These are phyloP conservation scores for Cyberlindnera japonica DNA, from an alignment of 805 yeast species.

Conservation along the genomic window DNA sequence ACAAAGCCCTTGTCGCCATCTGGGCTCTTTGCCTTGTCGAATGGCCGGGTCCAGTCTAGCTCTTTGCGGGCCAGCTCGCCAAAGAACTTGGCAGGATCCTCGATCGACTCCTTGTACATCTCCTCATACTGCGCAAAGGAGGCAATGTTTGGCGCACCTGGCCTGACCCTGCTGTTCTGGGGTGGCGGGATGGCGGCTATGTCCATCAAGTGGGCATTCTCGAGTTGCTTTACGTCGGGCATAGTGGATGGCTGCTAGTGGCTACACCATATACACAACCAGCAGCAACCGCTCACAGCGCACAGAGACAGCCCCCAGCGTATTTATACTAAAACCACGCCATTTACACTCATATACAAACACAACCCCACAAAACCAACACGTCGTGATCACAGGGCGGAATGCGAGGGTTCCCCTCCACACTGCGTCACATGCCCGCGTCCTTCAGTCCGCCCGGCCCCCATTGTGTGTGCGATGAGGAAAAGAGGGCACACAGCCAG, in stretches of 20 bases:
- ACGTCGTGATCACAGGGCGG: background rate
- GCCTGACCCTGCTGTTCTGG: constrained; percentile 22
- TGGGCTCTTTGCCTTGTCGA: constrained; percentile 57
- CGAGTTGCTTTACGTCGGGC: constrained; percentile 19
- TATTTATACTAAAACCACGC: background rate
- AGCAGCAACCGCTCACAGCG: background rate
- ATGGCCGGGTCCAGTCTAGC: constrained; percentile 78
- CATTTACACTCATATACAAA: too few species aligned
- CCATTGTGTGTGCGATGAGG: too few species aligned
- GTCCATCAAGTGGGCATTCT: constrained; percentile 32
- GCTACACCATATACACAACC: background rate
- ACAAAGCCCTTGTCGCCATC: constrained; percentile 42
- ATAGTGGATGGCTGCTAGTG: background rate
- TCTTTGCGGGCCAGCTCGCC: constrained; percentile 71
- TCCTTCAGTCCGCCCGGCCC: too few species aligned
- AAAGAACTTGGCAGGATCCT: constrained; percentile 79
- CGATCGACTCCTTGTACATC: constrained; percentile 74
- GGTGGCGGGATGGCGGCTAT: constrained; percentile 26
- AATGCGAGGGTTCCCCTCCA: background rate
- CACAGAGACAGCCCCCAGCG: background rate
- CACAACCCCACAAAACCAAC: background rate
- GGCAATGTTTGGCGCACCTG: constrained; percentile 23
- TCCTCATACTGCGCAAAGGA: constrained; percentile 61
- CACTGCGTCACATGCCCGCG: too few species aligned
- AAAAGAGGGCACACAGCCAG: too few species aligned